Base-by-base conservation (phyloP, 768 basidiomycete genomes). In the Pleurotus salmoneostramineus region DNA sequence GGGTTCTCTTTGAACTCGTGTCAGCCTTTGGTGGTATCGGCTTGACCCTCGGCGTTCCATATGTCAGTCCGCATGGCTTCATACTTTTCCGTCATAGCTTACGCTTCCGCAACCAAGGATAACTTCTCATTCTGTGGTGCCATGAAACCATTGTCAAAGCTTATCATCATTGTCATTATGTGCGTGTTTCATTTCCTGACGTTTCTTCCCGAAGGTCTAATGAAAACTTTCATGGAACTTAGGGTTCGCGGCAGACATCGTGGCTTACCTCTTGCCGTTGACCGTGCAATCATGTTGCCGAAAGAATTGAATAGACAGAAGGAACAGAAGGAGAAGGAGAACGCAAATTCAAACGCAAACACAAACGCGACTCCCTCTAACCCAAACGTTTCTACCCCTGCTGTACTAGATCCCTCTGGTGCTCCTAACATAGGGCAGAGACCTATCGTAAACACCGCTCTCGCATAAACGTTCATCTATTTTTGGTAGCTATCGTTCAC, bases 81-180 rank as follows among this genome's bases (percentile, higher is more conserved):
- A 11, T 6, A 4, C 17, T 52, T 32, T 52, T 33, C 40, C 6
- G 14, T 12, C 5, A 10, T n/a, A 0, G 6, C 10, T n/a, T 44
- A 48, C 57, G 36, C 50, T 43, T n/a, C 36, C 32, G 27, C 27
- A 37, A 11, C 11, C 43, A 43, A 80, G 78, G 80, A 81, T 60
- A 85, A 85, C 61, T 86, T 74, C 63, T 83, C 86, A 0, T 83
- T 93, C 58, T 71, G 75, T 5, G 89, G 89, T 4, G 77, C 82
- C 0, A 79, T 90, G 65, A 71, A 74, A 6, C 80, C 82, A 0
- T 66, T 91, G 3, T 89, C 88, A 2, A 93, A 91, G 68, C 68
- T 93, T 4, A 81, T 93, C 10, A 69, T 92, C 40, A 82, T 83
- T 52, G 73, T 80, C 15, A 84, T 93, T 58, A 93, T 94, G 91